Evolutionary conservation across 148 eudicot genomes (phyloP).

Genomic region (Agrostemma githago): DNA sequence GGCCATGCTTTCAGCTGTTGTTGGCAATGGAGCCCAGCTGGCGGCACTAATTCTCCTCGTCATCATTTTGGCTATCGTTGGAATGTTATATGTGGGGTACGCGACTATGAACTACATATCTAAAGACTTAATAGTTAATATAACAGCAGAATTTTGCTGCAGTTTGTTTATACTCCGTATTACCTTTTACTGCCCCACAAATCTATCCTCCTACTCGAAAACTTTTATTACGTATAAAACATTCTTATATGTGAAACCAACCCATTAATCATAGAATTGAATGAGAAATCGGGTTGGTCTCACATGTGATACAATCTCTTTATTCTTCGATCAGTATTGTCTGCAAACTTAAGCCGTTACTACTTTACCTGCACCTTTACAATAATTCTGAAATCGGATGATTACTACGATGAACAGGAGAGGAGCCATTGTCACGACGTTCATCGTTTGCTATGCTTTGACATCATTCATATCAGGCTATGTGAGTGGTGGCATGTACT

Average conservation of each 20-base stretch:
- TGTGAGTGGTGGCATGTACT: constrained; percentile 90
- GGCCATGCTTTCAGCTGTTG: constrained; percentile 66
- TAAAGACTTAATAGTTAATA: not conserved
- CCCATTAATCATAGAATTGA: not conserved
- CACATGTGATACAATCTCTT: no score
- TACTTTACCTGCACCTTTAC: not conserved
- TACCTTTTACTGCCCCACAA: not conserved
- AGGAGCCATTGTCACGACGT: constrained; percentile 82
- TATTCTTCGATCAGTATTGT: not conserved
- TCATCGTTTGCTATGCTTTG: constrained; percentile 74
- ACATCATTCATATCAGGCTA: constrained; percentile 87
- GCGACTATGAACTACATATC: constrained; percentile 7
- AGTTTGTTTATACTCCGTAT: not conserved
- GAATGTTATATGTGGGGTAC: constrained; percentile 76
- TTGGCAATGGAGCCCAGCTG: constrained; percentile 91
- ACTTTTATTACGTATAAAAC: not conserved
- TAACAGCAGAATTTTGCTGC: not conserved
- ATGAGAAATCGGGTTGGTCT: not conserved
- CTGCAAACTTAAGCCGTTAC: not conserved
- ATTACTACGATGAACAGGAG: constrained; percentile 46
- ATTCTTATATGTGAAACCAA: not conserved
- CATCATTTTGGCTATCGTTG: constrained; percentile 75
- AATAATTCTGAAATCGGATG: constrained; percentile 18
- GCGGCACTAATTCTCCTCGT: constrained; percentile 78
- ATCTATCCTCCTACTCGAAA: not conserved